phyloP scores from a whole-genome alignment of 345 rosid species.

The Syzygium aqueum region DNA sequence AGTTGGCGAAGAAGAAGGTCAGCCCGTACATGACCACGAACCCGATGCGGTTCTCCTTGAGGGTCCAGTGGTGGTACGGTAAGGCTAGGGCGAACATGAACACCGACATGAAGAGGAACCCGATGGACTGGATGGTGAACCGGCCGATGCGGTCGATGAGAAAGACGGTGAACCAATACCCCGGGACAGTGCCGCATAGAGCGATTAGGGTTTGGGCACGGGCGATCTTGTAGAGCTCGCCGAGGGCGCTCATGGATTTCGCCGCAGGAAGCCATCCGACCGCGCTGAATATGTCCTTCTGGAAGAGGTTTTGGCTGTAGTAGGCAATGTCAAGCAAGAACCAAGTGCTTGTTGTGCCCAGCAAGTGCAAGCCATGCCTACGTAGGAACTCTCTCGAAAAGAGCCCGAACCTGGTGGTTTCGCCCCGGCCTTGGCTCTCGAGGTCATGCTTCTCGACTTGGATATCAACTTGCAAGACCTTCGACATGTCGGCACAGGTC shows the following conservation, averaged over 20 bases:
- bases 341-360: conserved; percentile 12
- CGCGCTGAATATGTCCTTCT: conserved; percentile 19
- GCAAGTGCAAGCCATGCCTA: conserved; percentile 16
- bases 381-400: conserved; percentile 7
- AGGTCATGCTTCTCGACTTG: not conserved
- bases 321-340: conserved; percentile 15
- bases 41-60: not conserved
- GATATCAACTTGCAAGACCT: conserved; percentile 9
- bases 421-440: not conserved
- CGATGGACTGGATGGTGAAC: conserved; percentile 15
- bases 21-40: conserved; percentile 1
- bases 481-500: conserved; percentile 5
- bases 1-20: conserved; percentile 11
- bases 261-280: conserved; percentile 9
- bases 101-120: conserved; percentile 14
- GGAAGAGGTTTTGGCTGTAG: conserved; percentile 16
- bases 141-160: conserved; percentile 16
- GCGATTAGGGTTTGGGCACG: conserved; percentile 12
- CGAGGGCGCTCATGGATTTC: conserved; percentile 10
- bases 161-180: conserved; percentile 19
- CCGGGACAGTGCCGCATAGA: conserved; percentile 16
- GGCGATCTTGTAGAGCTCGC: conserved; percentile 8
- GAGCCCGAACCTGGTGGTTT: not conserved
- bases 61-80: conserved; percentile 14
- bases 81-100: conserved; percentile 20